phyloP scores from a whole-genome alignment of 2,329 filamentous ascomycete species.

The Pseudophaeomoniella oleicola region DNA sequence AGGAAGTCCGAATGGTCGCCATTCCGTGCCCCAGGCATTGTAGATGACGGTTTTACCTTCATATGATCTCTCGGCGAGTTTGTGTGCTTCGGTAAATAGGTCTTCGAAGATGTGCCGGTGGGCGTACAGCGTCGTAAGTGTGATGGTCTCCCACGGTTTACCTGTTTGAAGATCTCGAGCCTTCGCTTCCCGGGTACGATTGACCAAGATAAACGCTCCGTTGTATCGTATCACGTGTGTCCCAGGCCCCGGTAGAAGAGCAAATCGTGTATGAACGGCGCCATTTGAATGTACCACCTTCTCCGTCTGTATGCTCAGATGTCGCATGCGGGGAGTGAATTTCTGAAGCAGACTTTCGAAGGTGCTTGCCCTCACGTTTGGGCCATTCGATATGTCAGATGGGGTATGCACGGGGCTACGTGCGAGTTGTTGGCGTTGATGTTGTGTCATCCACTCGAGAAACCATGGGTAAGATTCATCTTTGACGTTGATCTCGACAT shows the following conservation, averaged over 20 bases:
- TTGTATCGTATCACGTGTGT: slow-evolving; percentile 76
- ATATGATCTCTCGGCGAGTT: slow-evolving; percentile 60
- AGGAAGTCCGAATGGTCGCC: slow-evolving; percentile 71
- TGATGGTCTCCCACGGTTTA: slow-evolving; percentile 86
- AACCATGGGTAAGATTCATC: slow-evolving; percentile 93
- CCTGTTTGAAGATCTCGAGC: slow-evolving; percentile 66
- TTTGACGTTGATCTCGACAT: slow-evolving; percentile 88
- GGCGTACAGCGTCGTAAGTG: slow-evolving; percentile 78
- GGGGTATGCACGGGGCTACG: slow-evolving; percentile 2
- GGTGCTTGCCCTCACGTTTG: slow-evolving; percentile 10
- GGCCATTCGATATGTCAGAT: not conserved
- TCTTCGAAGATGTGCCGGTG: slow-evolving; percentile 81
- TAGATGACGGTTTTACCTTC: slow-evolving; percentile 93
- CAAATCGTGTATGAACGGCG: slow-evolving; percentile 63
- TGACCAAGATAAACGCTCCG: slow-evolving; percentile 75
- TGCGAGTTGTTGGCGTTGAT: slow-evolving; percentile 50
- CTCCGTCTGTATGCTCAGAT: slow-evolving; percentile 50
- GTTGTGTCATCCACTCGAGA: slow-evolving; percentile 81
- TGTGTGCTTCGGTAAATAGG: slow-evolving; percentile 76
- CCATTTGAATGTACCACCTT: slow-evolving; percentile 50
- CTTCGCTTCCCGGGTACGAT: slow-evolving; percentile 71
- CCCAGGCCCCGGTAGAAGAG: slow-evolving; percentile 81
- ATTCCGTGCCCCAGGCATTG: slow-evolving; percentile 69
- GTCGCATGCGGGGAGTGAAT: slow-evolving; percentile 46
- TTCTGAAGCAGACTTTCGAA: slow-evolving; percentile 40